Evolutionary conservation across 768 basidiomycete genomes (phyloP), one percentile per base, ranked within the genome.

Genomic region (Gymnopilus dilepis): DNA sequence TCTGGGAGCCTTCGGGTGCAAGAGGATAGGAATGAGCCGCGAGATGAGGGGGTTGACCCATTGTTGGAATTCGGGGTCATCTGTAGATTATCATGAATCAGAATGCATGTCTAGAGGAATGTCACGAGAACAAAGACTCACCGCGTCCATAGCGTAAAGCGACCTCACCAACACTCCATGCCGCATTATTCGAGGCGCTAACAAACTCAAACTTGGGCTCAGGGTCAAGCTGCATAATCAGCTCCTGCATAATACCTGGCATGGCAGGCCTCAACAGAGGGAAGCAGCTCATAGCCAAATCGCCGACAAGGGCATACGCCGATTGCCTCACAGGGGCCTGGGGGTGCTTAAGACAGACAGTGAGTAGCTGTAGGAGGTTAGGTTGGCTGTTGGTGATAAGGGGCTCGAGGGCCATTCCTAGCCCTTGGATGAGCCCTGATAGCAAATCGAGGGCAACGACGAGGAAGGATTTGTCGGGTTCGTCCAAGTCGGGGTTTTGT

Each of bases 101-200:
- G 30, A 38, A 45, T 26, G 3, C 37, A 22, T 17, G 9, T 4
- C 28, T 1, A 26, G 22, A 37, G 7, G 56, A 58, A 47, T 15
- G 48, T 40, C 41, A 28, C 8, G 3, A 13, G 7, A 54, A 50
- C 67, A 56, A 56, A 56, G 13, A 72, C 84, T 59, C 71, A 91
- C 92, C 90, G 65, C 86, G 81, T 55, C 94, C 92, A 72, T 93
- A 95, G 48, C 95, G 92, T 63, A 99, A 77, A 7, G 97, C 94
- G 31, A 99, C 94, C 76, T 99, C 97, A 43, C 97, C 97, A 28
- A 97, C 95, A n/a, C 95, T 95, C 97, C 97, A 99, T 1, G 97
- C 97, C 9, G 97, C 97, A 72, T 99, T 99, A 76, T 99, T 99
- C 74, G 94, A 96, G 5, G 97, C 97, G 66, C 94, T 96, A 64